Conservation (phyloP, 306 rosid genomes). For the Dryas alaskensis region DNA sequence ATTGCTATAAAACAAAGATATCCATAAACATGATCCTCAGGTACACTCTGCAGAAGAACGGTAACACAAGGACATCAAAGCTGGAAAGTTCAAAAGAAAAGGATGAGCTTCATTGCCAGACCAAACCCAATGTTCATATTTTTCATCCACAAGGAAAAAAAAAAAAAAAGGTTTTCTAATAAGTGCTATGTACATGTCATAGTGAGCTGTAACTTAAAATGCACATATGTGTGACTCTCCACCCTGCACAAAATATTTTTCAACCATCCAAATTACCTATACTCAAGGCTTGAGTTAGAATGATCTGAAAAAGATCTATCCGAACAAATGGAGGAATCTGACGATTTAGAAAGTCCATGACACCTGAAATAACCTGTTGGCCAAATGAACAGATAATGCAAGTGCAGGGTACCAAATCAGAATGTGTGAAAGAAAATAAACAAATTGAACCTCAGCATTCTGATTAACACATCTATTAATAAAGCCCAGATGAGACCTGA, state of each 20-base stretch:
- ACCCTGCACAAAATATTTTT: neutral
- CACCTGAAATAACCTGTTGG: slow-evolving; percentile 81
- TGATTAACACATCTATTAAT: neutral
- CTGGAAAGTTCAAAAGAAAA: neutral
- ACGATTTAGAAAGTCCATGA: slow-evolving; percentile 65
- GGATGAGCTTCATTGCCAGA: neutral
- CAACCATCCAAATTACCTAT: slow-evolving; percentile 52
- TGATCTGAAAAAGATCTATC: slow-evolving; percentile 86
- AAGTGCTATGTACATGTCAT: neutral
- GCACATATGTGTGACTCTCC: neutral
- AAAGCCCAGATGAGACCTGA: neutral
- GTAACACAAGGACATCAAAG: neutral
- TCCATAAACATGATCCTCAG: neutral
- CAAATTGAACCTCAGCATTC: slow-evolving; percentile 14
- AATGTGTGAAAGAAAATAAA: slow-evolving; percentile 15
- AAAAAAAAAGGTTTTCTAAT: neutral
- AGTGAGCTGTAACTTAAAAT: neutral
- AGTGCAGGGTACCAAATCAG: slow-evolving; percentile 17
- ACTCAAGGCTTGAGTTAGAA: slow-evolving; percentile 73
- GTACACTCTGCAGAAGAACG: neutral
- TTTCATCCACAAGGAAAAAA: neutral
- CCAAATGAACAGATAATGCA: slow-evolving; percentile 25
- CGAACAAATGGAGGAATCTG: slow-evolving; percentile 89
- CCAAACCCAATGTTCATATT: neutral
- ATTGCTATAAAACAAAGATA: neutral